phyloP scores from a whole-genome alignment of 441 rosid genomes.

The Populus trichocarpa region DNA sequence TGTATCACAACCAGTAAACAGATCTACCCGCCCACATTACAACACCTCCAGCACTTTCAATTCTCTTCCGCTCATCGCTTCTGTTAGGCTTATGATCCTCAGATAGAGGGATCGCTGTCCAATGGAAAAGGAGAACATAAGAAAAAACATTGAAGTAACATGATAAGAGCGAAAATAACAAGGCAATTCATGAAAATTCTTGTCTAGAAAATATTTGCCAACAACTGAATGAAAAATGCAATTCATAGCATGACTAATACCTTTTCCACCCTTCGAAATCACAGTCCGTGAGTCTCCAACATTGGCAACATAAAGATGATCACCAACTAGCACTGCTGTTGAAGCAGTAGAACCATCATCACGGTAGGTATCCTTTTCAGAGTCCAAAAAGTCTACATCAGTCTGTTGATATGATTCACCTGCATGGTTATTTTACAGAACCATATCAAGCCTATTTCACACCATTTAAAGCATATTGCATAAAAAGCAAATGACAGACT shows the following conservation, averaged over 20 bases:
- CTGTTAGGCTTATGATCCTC: constrained; percentile 99
- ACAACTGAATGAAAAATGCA: background rate
- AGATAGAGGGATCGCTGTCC: constrained; percentile 82
- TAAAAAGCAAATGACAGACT: constrained; percentile 8
- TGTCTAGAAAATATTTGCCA: background rate
- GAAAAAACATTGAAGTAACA: background rate
- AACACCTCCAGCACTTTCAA: constrained; percentile 92
- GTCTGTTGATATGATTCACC: constrained; percentile 92
- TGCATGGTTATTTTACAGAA: constrained; percentile 31
- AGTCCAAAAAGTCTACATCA: constrained; percentile 74
- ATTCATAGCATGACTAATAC: constrained; percentile 29
- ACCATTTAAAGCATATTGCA: background rate
- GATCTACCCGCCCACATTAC: constrained; percentile 97
- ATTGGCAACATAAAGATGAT: constrained; percentile 93
- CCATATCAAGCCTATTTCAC: constrained; percentile 2
- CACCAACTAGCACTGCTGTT: constrained; percentile 83
- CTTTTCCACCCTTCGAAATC: constrained; percentile 87
- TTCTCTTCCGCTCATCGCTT: constrained; percentile 95
- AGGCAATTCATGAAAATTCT: background rate
- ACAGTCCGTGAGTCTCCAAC: constrained; percentile 98
- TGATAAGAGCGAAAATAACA: background rate
- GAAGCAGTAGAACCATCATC: constrained; percentile 99
- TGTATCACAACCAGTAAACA: constrained; percentile 1
- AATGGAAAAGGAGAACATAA: constrained; percentile 12
- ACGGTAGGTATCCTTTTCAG: constrained; percentile 72